Evolutionary conservation across 2,329 filamentous ascomycete genomes (phyloP), one percentile per base, ranked within the genome.

Genomic region (Penicillium sp.): DNA sequence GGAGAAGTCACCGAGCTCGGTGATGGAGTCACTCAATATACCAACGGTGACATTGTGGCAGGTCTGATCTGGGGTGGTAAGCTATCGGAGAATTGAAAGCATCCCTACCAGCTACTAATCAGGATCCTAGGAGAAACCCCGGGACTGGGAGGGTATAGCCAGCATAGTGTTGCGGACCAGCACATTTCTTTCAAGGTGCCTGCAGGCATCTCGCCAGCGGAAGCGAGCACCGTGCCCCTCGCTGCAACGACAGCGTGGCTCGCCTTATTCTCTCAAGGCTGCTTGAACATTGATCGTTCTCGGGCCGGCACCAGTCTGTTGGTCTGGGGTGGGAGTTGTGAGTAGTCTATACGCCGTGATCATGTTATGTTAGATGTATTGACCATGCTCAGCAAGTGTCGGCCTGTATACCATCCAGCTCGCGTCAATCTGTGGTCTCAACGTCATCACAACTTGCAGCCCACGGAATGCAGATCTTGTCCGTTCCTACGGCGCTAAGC

Each of bases 271-370:
- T 76, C 74, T 0, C 67, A 69, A 39, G 60, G 66, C 3, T 73
- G 69, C 36, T 60, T 79, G 8, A 55, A 56, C n/a, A 72, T 78
- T 52, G 46, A 70, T 53, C 53, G 58, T 31, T 46, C 55, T 3
- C 44, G 53, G 3, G 48, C 42, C 1, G 48, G 39, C 0, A 55
- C 43, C 10, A 64, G 58, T 27, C 60, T 80, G 4, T 63, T 80
- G 5, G 66, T 79, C 13, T 80, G 74, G 73, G 77, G 74, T 21
- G 77, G 75, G 32, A 77, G 75, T 36, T 77, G 76, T 71, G 67
- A 63, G 66, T 68, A 14, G 10, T 11, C 24, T 7, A 10, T 42
- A 3, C 22, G 11, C 34, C 10, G 27, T 5, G 13, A 29, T 14
- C 9, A 21, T n/a, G 2, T 13, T 47, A 3, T 47, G 21, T 11